phyloP scores from a whole-genome alignment of 2,329 filamentous ascomycete species.

The Colletotrichum lentis region DNA sequence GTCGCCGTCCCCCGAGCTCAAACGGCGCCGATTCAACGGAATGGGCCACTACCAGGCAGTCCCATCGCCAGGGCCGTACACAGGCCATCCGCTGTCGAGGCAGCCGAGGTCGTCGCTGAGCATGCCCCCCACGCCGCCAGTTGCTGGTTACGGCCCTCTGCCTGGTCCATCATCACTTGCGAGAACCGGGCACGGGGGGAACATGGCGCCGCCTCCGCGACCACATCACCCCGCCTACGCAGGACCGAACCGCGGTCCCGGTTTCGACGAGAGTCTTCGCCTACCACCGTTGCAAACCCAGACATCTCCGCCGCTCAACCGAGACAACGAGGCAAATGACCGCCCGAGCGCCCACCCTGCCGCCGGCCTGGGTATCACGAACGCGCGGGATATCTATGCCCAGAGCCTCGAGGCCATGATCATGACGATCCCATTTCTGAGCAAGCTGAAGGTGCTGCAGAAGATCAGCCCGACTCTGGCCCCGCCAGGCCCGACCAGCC shows the following conservation, averaged over 20 bases:
- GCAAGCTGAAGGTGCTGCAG: constrained; percentile 79
- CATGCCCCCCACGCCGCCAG: constrained; percentile 42
- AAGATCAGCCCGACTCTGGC: constrained; percentile 76
- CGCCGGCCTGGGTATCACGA: constrained; percentile 42
- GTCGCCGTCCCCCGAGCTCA: constrained; percentile 63
- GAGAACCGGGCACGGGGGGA: constrained; percentile 44
- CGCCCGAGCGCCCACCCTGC: constrained; percentile 40
- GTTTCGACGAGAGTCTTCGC: constrained; percentile 62
- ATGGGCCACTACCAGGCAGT: constrained; percentile 47
- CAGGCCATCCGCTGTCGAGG: constrained; percentile 26
- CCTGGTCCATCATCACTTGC: constrained; percentile 39
- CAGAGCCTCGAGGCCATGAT: constrained; percentile 72
- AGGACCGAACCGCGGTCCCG: constrained; percentile 45
- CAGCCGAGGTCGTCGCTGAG: constrained; percentile 38
- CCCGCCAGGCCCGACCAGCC: constrained; percentile 42
- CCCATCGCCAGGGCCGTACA: constrained; percentile 32
- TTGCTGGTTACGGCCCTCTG: constrained; percentile 43
- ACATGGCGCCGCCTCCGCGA: constrained; percentile 65
- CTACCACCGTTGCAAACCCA: constrained; percentile 63
- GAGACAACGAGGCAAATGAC: constrained; percentile 30
- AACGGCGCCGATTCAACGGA: constrained; percentile 68
- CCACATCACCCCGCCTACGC: constrained; percentile 50
- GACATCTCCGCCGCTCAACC: constrained; percentile 41
- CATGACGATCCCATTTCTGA: constrained; percentile 76
- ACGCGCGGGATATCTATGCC: constrained; percentile 47